phyloP scores from a whole-genome alignment of 495 filamentous ascomycete species.

The Niebla homalea region DNA sequence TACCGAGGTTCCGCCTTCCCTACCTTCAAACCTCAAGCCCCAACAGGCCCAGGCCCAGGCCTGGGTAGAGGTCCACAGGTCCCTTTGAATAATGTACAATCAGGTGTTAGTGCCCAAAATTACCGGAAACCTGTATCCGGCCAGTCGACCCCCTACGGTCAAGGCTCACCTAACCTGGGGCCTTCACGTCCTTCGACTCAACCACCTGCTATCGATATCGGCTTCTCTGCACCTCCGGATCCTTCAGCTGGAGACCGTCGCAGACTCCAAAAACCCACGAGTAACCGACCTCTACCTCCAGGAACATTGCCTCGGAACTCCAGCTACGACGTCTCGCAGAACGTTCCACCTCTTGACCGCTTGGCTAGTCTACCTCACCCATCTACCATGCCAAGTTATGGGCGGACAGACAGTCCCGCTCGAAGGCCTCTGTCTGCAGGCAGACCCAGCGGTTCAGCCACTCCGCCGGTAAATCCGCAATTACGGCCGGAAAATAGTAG shows the following conservation, averaged over 20 bases:
- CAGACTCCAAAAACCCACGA: slow-evolving; percentile 19
- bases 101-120: slow-evolving; percentile 26
- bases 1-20: slow-evolving; percentile 15
- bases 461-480: slow-evolving; percentile 1
- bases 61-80: slow-evolving; percentile 11
- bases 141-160: slow-evolving; percentile 14
- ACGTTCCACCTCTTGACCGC: slow-evolving; percentile 4
- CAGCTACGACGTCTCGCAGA: slow-evolving; percentile 9
- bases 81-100: slow-evolving; percentile 16
- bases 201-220: slow-evolving; percentile 36
- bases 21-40: slow-evolving; percentile 3
- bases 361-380: slow-evolving; percentile 12
- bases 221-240: slow-evolving; percentile 40
- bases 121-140: slow-evolving; percentile 29
- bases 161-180: neutral
- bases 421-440: slow-evolving; percentile 1
- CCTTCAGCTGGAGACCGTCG: slow-evolving; percentile 22
- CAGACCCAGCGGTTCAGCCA: slow-evolving; percentile 4
- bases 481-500: slow-evolving; percentile 1
- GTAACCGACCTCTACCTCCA: slow-evolving; percentile 7
- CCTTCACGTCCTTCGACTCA: slow-evolving; percentile 12
- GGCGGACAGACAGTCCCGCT: slow-evolving; percentile 6
- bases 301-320: slow-evolving; percentile 1
- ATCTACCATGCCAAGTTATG: slow-evolving; percentile 7
- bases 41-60: slow-evolving; percentile 14